Base-by-base conservation (phyloP, 2,329 filamentous ascomycete genomes). In the Pseudonectria foliicola region DNA sequence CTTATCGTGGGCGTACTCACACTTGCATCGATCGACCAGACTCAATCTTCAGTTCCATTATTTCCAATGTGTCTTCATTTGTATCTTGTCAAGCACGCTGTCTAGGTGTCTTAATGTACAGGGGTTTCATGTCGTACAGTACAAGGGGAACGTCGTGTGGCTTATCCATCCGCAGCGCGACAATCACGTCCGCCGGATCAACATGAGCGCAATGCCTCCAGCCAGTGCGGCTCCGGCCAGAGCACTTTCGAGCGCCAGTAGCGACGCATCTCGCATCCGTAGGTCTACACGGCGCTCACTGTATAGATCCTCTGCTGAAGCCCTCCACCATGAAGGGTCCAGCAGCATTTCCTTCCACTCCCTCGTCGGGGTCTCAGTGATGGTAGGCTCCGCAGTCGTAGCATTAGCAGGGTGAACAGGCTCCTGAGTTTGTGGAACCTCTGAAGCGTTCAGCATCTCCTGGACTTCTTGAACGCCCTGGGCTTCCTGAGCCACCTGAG, bases 261-360 rank as follows among this genome's bases (percentile, higher is more conserved):
- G 60, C 3, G 83, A 85, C 23, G 82, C 63, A 49, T 89, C 83
- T 34, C 75, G 72, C 67, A 85, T 84, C 28, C 74, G 73, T 42
- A 86, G 51, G 31, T 71, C 66, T 50, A 87, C 64, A 41, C 62
- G 63, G 45, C 77, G 68, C 37, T 86, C 77, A 58, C 82, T 85
- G 60, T 72, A 75, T 12, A 86, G 57, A 43, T 86, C 80, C 27
- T 62, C 51, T 5, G 73, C 48, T 4, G 63, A 64, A 6, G 66
- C 62, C 48, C 62, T 69, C 67, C 75, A 77, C 40, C 59, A 54
- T 4, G 50, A 44, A 2, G 64, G 64, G 26, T 71, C 59, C 11
- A 52, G 41, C 7, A 73, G 41, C 12, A 62, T 44, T 33, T 70
- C 63, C 16, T 56, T 56, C 72, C 71, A 75, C 6, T 60, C 51